Conservation (phyloP, 1,284 basidiomycete genomes). For the Gymnopus androsaceus region DNA sequence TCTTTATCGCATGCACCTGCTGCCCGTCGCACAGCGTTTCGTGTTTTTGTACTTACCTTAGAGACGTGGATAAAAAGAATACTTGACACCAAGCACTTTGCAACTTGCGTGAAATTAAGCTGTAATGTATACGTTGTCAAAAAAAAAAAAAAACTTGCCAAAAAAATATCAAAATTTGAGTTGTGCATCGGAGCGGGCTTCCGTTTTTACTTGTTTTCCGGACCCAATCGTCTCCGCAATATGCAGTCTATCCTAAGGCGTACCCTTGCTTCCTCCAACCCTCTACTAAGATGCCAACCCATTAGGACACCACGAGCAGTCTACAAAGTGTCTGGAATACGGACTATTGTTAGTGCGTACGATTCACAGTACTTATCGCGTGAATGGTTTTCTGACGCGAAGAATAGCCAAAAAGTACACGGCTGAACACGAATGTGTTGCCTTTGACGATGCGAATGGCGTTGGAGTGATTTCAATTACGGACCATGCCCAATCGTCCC, state of each 20-base stretch:
- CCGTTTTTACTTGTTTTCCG: constrained; percentile 1
- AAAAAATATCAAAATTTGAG: no score
- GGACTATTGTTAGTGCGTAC: constrained; percentile 41
- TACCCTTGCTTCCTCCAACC: constrained; percentile 7
- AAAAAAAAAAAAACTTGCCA: no score
- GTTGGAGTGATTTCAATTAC: constrained; percentile 90
- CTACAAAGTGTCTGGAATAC: not conserved
- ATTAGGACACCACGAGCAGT: not conserved
- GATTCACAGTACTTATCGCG: not conserved
- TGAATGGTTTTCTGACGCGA: not conserved
- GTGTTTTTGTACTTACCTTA: not conserved
- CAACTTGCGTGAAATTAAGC: no score
- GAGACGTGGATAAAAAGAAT: not conserved
- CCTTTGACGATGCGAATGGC: constrained; percentile 79
- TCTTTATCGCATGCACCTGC: not conserved
- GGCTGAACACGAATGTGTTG: constrained; percentile 88
- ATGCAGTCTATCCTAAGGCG: constrained; percentile 17
- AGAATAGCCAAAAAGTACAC: constrained; percentile 80
- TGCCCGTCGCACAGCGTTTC: not conserved
- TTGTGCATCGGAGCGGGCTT: constrained; percentile 6
- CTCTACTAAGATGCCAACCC: not conserved
- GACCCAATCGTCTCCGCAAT: not conserved
- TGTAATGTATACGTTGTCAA: no score
- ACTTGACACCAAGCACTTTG: no score
- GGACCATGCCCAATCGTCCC: constrained; percentile 87